Evolutionary conservation across 768 basidiomycete genomes (phyloP), one percentile per base, ranked within the genome.

Genomic region (Trametopsis cervina): DNA sequence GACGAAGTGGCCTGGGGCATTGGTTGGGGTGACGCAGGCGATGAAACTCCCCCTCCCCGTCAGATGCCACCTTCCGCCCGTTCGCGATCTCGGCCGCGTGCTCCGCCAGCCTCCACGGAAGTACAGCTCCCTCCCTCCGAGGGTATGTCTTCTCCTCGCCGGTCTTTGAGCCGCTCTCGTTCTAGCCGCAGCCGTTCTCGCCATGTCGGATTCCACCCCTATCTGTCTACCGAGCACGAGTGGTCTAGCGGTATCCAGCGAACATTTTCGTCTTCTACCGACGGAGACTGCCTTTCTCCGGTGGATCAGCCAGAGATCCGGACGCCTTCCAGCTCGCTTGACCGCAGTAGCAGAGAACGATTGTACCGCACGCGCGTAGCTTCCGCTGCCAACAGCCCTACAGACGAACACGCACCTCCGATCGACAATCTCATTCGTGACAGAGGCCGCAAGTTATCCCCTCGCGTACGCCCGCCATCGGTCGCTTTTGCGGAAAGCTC

Each of bases 1-100:
- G 86, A 87, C 54, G 83, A 88, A 44, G 74, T 82, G 5, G 83
- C 85, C 2, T 90, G 88, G 86, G 81, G 78, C 39, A 77, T 89
- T 49, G 88, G 87, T 10, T 86, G 78, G 78, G 80, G 72, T 24
- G 64, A 66, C 13, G 76, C 75, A 42, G 64, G 55, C 17, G 66
- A 70, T 40, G 77, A 68, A 22, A 41, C 46, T 4, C 40, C 49
- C 46, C 60, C 42, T 53, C 58, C 40, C 58, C 58, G 49, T 57
- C 57, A 40, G 55, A 57, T 51, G 50, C 58, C 52, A 59, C 61
- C 49, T 58, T 65, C 55, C 57, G 57, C 51, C 56, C 36, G 42
- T 13, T 53, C 58, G 11, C 49, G 38, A 10, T 5, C 46, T 5
- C 53, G 46, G 22, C 36, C 47, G 12, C 17, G 44, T 40, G 37